A percentile compares a stretch with the other conserved stretches of the same genome.
phyloP scores from a whole-genome alignment of 1,284 basidiomycete species.

The Puccinia hordei region DNA sequence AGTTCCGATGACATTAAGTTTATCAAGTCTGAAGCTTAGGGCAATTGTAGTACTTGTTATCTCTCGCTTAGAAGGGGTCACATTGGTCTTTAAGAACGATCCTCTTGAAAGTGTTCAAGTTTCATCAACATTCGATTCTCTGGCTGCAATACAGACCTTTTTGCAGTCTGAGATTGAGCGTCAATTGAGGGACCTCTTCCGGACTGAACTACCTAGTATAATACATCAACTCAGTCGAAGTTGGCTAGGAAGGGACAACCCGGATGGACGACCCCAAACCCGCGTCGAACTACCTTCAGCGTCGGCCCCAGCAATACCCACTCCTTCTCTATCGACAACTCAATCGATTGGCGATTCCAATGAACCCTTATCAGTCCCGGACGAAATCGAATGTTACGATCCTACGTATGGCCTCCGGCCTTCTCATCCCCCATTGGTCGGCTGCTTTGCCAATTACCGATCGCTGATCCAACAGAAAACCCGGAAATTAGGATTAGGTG shows the following conservation, averaged over 20 bases:
- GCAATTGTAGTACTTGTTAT: slow-evolving; percentile 98
- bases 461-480: slow-evolving; percentile 63
- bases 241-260: slow-evolving; percentile 66
- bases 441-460: slow-evolving; percentile 72
- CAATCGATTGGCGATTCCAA: slow-evolving; percentile 1
- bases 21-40: slow-evolving; percentile 87
- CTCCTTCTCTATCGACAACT: slow-evolving; percentile 53
- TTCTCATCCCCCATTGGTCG: slow-evolving; percentile 75
- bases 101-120: slow-evolving; percentile 97
- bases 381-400: slow-evolving; percentile 82
- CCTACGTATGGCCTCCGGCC: slow-evolving; percentile 96
- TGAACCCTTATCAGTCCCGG: slow-evolving; percentile 64
- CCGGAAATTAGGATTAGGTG: slow-evolving; percentile 44
- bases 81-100: slow-evolving; percentile 99
- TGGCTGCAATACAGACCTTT: slow-evolving; percentile 95
- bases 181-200: slow-evolving; percentile 95
- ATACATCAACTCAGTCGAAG: slow-evolving; percentile 93
- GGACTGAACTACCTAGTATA: slow-evolving; percentile 93
- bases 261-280: slow-evolving; percentile 58
- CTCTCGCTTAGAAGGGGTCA: slow-evolving; percentile 94
- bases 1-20: slow-evolving; percentile 96
- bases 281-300: slow-evolving; percentile 63
- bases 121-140: slow-evolving; percentile 94
- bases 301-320: slow-evolving; percentile 53
- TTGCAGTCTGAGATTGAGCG: slow-evolving; percentile 96